Evolutionary conservation across 2,329 filamentous ascomycete species (phyloP).

Genomic region (Mollisiaceae sp.): DNA sequence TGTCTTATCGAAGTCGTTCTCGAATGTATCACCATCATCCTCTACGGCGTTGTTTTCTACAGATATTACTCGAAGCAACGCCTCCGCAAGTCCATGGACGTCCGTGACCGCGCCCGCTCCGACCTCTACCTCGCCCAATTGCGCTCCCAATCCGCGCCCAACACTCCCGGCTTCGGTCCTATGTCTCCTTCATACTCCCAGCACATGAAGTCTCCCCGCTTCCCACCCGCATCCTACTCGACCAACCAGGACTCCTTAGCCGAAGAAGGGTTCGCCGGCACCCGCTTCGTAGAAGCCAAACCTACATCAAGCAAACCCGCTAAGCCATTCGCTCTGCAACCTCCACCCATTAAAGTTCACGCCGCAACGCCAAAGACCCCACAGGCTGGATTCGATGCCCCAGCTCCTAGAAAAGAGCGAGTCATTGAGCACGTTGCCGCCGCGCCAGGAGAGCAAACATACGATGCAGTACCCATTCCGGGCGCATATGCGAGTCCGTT

Average conservation of each 20-base stretch:
- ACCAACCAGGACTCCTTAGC: constrained; percentile 53
- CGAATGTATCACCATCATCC: constrained; percentile 86
- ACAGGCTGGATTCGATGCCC: constrained; percentile 66
- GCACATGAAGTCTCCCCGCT: constrained; percentile 55
- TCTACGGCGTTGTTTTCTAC: constrained; percentile 96
- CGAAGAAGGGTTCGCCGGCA: constrained; percentile 52
- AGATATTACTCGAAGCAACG: constrained; percentile 96
- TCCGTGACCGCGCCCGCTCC: constrained; percentile 89
- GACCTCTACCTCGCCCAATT: constrained; percentile 93
- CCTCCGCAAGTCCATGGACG: constrained; percentile 95
- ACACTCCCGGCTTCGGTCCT: constrained; percentile 87
- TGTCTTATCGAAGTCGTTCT: constrained; percentile 96
- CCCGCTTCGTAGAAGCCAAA: constrained; percentile 63
- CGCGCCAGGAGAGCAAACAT: constrained; percentile 81
- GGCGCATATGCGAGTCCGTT: constrained; percentile 72
- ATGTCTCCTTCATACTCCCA: constrained; percentile 61
- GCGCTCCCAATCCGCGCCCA: constrained; percentile 85
- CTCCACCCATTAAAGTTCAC: constrained; percentile 80
- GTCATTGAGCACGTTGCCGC: constrained; percentile 68
- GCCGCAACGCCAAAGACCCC: constrained; percentile 74
- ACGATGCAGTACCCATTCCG: constrained; percentile 87
- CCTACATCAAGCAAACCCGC: constrained; percentile 63
- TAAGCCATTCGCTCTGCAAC: constrained; percentile 82
- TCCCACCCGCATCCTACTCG: constrained; percentile 62
- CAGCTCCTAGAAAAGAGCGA: constrained; percentile 41